Conservation (phyloP, 2,329 filamentous ascomycete genomes). For the Colletotrichum acutatum region DNA sequence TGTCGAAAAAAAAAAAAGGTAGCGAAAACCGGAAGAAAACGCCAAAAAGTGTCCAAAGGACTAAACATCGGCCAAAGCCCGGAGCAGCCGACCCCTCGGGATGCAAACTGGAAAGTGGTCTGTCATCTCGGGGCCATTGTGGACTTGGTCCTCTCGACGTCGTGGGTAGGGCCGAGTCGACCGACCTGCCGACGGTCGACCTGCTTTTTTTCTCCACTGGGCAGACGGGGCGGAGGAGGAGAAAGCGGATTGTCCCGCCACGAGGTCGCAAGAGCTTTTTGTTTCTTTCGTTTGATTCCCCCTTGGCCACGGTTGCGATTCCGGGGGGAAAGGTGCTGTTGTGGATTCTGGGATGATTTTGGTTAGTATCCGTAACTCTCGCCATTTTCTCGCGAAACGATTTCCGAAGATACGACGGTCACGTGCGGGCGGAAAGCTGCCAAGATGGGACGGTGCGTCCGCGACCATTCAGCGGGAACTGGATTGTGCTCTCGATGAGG, state of each 20-base stretch:
- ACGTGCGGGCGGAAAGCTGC: neutral
- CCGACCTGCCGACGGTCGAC: too few relatives aligned
- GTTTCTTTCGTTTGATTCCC: neutral
- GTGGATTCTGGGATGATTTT: conserved; percentile 16
- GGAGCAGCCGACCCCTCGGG: conserved; percentile 19
- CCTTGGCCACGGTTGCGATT: neutral
- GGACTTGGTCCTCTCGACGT: conserved; percentile 10
- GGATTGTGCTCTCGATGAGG: neutral
- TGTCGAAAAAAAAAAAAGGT: neutral
- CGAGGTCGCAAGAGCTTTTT: neutral
- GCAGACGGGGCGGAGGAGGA: neutral
- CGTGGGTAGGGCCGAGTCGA: conserved; percentile 28
- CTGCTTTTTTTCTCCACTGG: conserved; percentile 23
- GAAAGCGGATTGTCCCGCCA: conserved; percentile 17
- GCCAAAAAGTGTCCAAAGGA: neutral
- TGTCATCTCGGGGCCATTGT: conserved; percentile 35
- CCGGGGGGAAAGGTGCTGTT: neutral
- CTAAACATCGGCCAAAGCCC: conserved; percentile 27
- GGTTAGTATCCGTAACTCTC: neutral
- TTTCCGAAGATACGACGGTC: neutral
- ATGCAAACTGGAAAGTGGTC: conserved; percentile 19
- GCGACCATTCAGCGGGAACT: neutral
- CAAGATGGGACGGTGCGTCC: neutral
- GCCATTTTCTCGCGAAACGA: conserved; percentile 1
- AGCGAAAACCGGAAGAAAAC: neutral